Percentiles rank a stretch among this genome's conserved stretches.
Evolutionary conservation across 192 early-diverging fungal genomes (phyloP).

Genomic region (Kickxella alabastrina): DNA sequence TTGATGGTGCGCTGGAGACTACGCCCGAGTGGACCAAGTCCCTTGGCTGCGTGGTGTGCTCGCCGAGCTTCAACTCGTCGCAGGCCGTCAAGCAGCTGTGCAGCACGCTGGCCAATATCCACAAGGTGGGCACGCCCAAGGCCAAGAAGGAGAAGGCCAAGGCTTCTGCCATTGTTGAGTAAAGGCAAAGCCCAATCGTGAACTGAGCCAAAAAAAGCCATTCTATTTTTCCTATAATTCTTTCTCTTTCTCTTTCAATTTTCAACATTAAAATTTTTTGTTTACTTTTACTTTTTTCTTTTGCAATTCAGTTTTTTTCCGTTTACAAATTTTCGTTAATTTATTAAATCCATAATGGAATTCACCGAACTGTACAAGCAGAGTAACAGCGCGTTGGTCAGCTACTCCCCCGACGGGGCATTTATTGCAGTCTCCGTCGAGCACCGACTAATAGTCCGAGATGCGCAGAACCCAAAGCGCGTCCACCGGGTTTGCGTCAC

Average conservation of each 20-base stretch:
- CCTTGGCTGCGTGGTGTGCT: slow-evolving; percentile 9
- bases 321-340: no score
- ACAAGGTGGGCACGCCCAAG: no score
- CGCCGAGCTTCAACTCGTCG: slow-evolving; percentile 11
- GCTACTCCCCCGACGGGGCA: slow-evolving; percentile 44
- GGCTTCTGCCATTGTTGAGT: no score
- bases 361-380: slow-evolving; percentile 51
- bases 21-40: slow-evolving; percentile 19
- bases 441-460: slow-evolving; percentile 46
- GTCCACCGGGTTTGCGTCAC: slow-evolving; percentile 36
- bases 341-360: slow-evolving; percentile 20
- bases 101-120: no score
- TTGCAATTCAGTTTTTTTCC: slow-evolving; percentile 4
- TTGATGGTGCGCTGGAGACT: slow-evolving; percentile 3
- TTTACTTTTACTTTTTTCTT: neutral
- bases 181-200: no score
- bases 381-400: slow-evolving; percentile 31
- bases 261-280: neutral
- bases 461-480: slow-evolving; percentile 38
- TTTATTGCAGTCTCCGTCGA: slow-evolving; percentile 41
- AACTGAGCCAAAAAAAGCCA: no score
- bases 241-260: slow-evolving; percentile 3
- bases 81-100: slow-evolving; percentile 14
- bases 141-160: neutral
- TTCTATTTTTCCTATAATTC: slow-evolving; percentile 4